Evolutionary conservation across 768 basidiomycete species (phyloP).

Genomic region (Suillus cothurnatus): DNA sequence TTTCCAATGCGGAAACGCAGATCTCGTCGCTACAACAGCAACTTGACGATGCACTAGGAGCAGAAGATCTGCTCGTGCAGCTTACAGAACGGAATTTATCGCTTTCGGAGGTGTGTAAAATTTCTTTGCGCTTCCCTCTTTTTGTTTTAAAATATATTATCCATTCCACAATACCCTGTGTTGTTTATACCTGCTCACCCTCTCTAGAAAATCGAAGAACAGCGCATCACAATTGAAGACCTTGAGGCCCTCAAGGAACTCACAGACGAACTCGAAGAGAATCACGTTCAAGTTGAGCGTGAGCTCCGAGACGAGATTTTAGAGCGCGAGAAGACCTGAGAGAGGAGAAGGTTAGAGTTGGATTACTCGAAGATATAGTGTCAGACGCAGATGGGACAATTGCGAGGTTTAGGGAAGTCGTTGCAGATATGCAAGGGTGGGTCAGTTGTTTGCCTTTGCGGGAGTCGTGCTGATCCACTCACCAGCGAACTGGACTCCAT

Average conservation of each 20-base stretch:
- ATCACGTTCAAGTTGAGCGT: slow-evolving; percentile 92
- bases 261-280: slow-evolving; percentile 96
- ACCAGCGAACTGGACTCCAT: slow-evolving; percentile 84
- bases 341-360: slow-evolving; percentile 2
- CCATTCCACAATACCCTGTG: neutral
- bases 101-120: slow-evolving; percentile 73
- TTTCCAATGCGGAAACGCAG: slow-evolving; percentile 87
- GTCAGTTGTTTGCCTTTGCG: slow-evolving; percentile 9
- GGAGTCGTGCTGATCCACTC: neutral
- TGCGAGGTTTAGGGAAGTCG: slow-evolving; percentile 89
- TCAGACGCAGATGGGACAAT: slow-evolving; percentile 89
- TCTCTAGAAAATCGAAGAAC: slow-evolving; percentile 92
- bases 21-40: slow-evolving; percentile 94
- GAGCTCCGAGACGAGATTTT: slow-evolving; percentile 81
- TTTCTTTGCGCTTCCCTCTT: neutral
- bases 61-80: slow-evolving; percentile 95
- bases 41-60: slow-evolving; percentile 92
- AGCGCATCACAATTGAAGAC: slow-evolving; percentile 95
- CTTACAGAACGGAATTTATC: slow-evolving; percentile 92
- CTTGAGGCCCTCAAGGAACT: slow-evolving; percentile 95
- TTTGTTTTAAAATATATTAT: neutral
- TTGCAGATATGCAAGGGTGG: slow-evolving; percentile 80
- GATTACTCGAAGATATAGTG: slow-evolving; percentile 69
- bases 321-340: slow-evolving; percentile 6
- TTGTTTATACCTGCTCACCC: neutral